Percentiles rank a stretch among this genome's conserved stretches.
Conservation (phyloP, 768 basidiomycete genomes). For the Lentinula guzmanii region DNA sequence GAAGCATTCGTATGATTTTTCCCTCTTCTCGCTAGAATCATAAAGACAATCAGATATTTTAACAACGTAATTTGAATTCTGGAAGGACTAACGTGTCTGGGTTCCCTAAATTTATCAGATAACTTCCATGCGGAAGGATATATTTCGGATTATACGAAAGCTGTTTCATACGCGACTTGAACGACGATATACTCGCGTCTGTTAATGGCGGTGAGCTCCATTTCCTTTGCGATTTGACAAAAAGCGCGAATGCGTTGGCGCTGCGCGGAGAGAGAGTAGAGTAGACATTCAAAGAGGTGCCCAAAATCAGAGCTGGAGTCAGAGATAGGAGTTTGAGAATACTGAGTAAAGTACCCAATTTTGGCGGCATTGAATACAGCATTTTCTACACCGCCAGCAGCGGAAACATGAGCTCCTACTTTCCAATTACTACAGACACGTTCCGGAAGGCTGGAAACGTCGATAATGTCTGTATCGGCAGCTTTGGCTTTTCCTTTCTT, state of each 20-base stretch:
- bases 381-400: slow-evolving; percentile 76
- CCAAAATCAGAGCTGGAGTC: too few species aligned
- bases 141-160: slow-evolving; percentile 57
- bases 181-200: slow-evolving; percentile 43
- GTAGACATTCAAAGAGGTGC: too few species aligned
- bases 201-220: slow-evolving; percentile 66
- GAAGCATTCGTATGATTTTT: slow-evolving; percentile 75
- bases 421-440: slow-evolving; percentile 46
- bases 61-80: background rate
- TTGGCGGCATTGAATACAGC: slow-evolving; percentile 62
- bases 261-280: slow-evolving; percentile 24
- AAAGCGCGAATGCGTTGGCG: slow-evolving; percentile 80
- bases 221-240: slow-evolving; percentile 79
- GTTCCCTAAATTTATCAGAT: slow-evolving; percentile 82
- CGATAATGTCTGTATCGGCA: background rate
- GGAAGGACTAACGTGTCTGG: slow-evolving; percentile 54
- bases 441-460: slow-evolving; percentile 1
- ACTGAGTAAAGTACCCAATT: slow-evolving; percentile 45
- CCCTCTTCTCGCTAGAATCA: slow-evolving; percentile 47
- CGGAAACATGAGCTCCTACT: slow-evolving; percentile 81
- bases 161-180: slow-evolving; percentile 54
- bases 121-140: slow-evolving; percentile 80
- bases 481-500: background rate
- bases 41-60: too few species aligned
- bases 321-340: background rate